Evolutionary conservation across 257 asterid genomes (phyloP).

Genomic region (Gentiana macrophylla): DNA sequence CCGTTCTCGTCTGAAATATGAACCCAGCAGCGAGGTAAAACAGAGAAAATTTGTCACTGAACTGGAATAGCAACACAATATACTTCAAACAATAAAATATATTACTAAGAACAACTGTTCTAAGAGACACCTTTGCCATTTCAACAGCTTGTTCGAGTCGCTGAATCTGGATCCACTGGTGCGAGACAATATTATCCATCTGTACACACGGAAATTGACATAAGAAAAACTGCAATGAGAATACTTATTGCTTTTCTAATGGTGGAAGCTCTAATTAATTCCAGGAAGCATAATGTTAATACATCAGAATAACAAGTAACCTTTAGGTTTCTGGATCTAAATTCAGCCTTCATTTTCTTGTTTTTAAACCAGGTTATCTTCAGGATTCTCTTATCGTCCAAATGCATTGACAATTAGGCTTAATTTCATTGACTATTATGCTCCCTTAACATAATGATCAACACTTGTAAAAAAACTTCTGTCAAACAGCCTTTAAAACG

Average conservation of each 20-base stretch:
- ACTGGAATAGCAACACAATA: not conserved
- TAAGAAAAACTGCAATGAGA: not conserved
- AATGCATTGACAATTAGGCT: too few relatives aligned
- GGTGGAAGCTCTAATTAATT: not conserved
- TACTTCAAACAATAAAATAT: slow-evolving; percentile 1
- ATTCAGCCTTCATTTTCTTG: too few relatives aligned
- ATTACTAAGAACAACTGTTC: not conserved
- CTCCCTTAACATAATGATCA: too few relatives aligned
- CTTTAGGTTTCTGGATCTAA: too few relatives aligned
- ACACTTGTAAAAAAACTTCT: too few relatives aligned
- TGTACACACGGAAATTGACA: slow-evolving; percentile 12
- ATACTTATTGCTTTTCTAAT: not conserved
- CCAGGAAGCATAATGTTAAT: not conserved
- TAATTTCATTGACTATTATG: too few relatives aligned
- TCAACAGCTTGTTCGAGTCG: slow-evolving; percentile 90
- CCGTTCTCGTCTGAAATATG: slow-evolving; percentile 39
- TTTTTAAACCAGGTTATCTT: too few relatives aligned
- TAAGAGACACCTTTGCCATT: slow-evolving; percentile 52
- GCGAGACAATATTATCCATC: slow-evolving; percentile 57
- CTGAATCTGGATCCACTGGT: slow-evolving; percentile 90
- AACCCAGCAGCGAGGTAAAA: slow-evolving; percentile 4
- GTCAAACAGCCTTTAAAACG: too few relatives aligned
- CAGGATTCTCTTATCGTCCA: too few relatives aligned
- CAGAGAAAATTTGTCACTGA: not conserved
- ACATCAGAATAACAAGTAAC: too few relatives aligned